These are phyloP conservation scores for Phytophthora quininea DNA, from an alignment of 352 stramenopile genomes.

Conservation along the genomic window DNA sequence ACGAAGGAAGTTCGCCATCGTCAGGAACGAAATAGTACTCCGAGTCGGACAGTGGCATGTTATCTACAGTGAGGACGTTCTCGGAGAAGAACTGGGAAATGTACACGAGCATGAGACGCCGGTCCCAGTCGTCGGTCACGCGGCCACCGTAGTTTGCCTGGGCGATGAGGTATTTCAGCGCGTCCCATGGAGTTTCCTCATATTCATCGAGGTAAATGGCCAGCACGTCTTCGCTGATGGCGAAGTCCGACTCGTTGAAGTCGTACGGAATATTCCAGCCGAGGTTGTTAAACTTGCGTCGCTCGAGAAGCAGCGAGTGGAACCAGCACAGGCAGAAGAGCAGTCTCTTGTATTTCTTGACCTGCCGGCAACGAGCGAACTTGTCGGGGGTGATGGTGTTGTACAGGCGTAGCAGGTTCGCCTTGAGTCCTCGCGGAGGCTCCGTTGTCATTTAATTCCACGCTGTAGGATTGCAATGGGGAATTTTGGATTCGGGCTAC, in stretches of 20 bases:
- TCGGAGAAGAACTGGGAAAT: slow-evolving; percentile 96
- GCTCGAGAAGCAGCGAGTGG: slow-evolving; percentile 94
- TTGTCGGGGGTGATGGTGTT: slow-evolving; percentile 91
- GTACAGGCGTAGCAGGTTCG: slow-evolving; percentile 94
- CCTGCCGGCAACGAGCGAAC: slow-evolving; percentile 84
- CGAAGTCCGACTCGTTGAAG: slow-evolving; percentile 97
- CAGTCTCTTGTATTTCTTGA: slow-evolving; percentile 92
- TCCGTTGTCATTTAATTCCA: slow-evolving; percentile 98
- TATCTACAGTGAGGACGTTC: slow-evolving; percentile 83
- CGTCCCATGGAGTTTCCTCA: slow-evolving; percentile 92
- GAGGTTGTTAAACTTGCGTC: slow-evolving; percentile 96
- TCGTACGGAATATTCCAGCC: slow-evolving; percentile 98
- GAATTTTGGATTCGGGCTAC: slow-evolving; percentile 93
- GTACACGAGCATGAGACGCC: slow-evolving; percentile 95
- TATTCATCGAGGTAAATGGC: slow-evolving; percentile 95
- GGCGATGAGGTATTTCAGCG: slow-evolving; percentile 95
- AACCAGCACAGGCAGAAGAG: slow-evolving; percentile 97
- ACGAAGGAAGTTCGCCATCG: slow-evolving; percentile 88
- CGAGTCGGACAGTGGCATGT: slow-evolving; percentile 87
- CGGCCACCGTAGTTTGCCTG: slow-evolving; percentile 97
- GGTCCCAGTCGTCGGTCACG: slow-evolving; percentile 97
- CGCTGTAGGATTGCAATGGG: slow-evolving; percentile 95
- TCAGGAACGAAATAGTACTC: slow-evolving; percentile 94
- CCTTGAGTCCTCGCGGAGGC: slow-evolving; percentile 91
- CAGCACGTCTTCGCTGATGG: slow-evolving; percentile 96